Evolutionary conservation across 306 rosid species (phyloP).

Genomic region (Fagus crenata): DNA sequence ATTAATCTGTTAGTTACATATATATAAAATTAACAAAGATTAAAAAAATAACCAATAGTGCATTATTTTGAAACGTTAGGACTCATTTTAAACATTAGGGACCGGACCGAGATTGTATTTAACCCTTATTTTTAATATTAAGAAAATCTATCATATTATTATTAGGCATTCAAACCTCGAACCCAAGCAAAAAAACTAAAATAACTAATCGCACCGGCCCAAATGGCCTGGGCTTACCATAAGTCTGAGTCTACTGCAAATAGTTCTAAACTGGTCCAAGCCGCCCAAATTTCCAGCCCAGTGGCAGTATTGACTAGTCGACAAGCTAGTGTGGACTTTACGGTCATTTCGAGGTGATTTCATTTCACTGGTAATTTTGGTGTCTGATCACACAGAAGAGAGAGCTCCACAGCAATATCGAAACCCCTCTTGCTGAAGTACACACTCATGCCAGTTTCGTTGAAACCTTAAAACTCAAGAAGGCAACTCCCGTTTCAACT

Average conservation of each 20-base stretch:
- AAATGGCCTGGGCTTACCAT: too few relatives aligned
- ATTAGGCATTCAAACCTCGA: too few relatives aligned
- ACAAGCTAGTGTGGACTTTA: not conserved
- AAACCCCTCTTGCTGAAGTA: not conserved
- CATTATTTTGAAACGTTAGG: too few relatives aligned
- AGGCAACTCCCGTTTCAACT: not conserved
- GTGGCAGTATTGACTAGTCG: not conserved
- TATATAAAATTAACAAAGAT: too few relatives aligned
- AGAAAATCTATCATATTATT: too few relatives aligned
- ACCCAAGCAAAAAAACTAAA: too few relatives aligned
- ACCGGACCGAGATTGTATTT: too few relatives aligned
- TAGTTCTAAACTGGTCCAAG: not conserved
- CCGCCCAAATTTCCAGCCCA: not conserved
- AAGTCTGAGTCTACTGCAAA: not conserved
- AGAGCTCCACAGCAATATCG: not conserved
- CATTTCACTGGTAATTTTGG: not conserved
- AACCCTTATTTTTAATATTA: too few relatives aligned
- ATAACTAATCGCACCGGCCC: too few relatives aligned
- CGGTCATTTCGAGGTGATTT: not conserved
- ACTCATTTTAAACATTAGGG: too few relatives aligned
- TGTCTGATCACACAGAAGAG: not conserved
- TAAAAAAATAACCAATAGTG: too few relatives aligned
- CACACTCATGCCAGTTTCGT: not conserved
- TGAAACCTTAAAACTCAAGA: not conserved
- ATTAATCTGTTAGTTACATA: too few relatives aligned